Evolutionary conservation across 1,284 basidiomycete genomes (phyloP).

Genomic region (Cystobasidium sp.): DNA sequence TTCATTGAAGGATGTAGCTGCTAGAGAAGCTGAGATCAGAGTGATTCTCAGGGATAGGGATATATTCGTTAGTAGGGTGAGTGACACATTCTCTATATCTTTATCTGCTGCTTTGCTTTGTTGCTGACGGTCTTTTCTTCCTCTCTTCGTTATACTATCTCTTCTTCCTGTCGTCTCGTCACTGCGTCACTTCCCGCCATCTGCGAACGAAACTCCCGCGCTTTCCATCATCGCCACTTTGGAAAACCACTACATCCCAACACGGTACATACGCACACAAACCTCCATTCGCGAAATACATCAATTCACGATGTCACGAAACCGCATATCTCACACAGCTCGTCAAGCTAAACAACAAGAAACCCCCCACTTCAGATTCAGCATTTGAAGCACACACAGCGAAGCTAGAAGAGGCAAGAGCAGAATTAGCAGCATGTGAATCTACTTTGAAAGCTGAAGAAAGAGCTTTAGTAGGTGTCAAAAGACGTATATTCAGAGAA

Average conservation of each 20-base stretch:
- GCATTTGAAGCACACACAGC: constrained; percentile 54
- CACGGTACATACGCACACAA: background rate
- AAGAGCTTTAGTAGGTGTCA: constrained; percentile 56
- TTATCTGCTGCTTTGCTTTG: background rate
- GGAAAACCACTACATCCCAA: background rate
- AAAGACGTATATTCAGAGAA: constrained; percentile 59
- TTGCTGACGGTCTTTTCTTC: background rate
- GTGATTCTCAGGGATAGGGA: constrained; percentile 59
- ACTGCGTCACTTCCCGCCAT: constrained; percentile 20
- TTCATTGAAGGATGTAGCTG: constrained; percentile 59
- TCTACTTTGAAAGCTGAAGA: constrained; percentile 57
- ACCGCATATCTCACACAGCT: too few species aligned
- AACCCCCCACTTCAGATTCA: constrained; percentile 47
- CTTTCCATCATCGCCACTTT: background rate
- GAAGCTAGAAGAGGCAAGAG: constrained; percentile 56
- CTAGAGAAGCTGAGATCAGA: constrained; percentile 57
- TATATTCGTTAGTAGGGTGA: constrained; percentile 57
- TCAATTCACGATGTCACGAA: background rate
- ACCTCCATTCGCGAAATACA: background rate
- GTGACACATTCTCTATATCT: background rate
- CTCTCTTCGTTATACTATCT: background rate
- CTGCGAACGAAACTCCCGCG: background rate
- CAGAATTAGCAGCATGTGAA: constrained; percentile 59
- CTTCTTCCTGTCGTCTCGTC: background rate
- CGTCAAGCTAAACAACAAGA: constrained; percentile 58